Evolutionary conservation across 257 asterid species (phyloP), one percentile per base, ranked within the genome.

Genomic region (Rubia yunnanensis): DNA sequence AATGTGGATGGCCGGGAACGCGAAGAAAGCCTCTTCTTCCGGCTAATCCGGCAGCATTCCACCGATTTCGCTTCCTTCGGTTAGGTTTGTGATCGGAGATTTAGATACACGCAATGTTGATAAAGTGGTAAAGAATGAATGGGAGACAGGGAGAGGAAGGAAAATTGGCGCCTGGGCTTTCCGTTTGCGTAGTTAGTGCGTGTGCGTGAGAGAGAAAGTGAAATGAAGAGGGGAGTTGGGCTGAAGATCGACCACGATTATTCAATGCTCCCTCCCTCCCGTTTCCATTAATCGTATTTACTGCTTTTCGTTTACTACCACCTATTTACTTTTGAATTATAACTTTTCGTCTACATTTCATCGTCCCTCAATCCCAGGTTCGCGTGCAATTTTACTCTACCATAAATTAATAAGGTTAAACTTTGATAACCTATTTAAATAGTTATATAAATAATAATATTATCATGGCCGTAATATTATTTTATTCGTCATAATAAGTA

Each of bases 211-310:
- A 11, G n/a, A 52, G 27, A 39, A 50, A 50, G 13, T 50, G 58
- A 62, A 17, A 70, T n/a, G 20, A 22, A 52, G 58, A 24, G 28
- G 13, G 1, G 18, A 5, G 7, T 44, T 70, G 81, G 67, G 77
- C 57, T 82, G 81, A 74, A 62, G 62, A 52, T 72, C 76, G 70
- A 75, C 60, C 78, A 69, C 24, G 27, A 50, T 50, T 5, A 50
- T 18, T 50, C 11, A 50, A 77, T 84, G 85, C 59, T 8, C 54
- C 57, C 46, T 39, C 10, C 46, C 26, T 23, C 26, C 57, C 24
- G 57, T 17, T 17, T n/a, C 57, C n/a, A 26, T 20, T 20, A 8
- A 50, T 50, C 26, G 18, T 50, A 18, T 10, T 50, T 50, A n/a
- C 23, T 48, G 23, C 23, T 17, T 0, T 48, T 48, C n/a, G n/a